Conservation (phyloP, 345 rosid species). For the Geranium brycei region DNA sequence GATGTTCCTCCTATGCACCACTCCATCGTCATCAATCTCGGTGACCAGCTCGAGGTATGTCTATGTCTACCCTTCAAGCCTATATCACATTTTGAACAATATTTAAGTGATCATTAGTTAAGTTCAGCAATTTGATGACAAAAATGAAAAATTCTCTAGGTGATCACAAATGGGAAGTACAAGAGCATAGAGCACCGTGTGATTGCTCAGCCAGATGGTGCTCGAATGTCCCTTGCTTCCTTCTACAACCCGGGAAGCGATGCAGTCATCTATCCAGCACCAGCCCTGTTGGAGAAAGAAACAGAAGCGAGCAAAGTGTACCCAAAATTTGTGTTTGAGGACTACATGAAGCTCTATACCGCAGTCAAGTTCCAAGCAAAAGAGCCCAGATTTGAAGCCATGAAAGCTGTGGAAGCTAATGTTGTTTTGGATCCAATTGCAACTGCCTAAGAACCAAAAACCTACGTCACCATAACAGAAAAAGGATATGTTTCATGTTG, state of each 20-base stretch:
- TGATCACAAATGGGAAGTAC: slow-evolving; percentile 85
- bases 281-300: slow-evolving; percentile 41
- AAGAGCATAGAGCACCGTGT: slow-evolving; percentile 89
- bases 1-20: slow-evolving; percentile 87
- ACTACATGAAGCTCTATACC: slow-evolving; percentile 78
- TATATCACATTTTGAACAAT: neutral
- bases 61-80: too few relatives aligned
- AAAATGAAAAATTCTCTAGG: slow-evolving; percentile 19
- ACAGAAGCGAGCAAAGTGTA: slow-evolving; percentile 25
- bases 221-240: slow-evolving; percentile 81
- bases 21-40: slow-evolving; percentile 80
- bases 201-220: slow-evolving; percentile 55
- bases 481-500: neutral
- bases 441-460: slow-evolving; percentile 15
- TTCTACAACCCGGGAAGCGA: slow-evolving; percentile 89
- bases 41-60: slow-evolving; percentile 82
- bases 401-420: slow-evolving; percentile 37
- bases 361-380: slow-evolving; percentile 70
- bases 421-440: slow-evolving; percentile 22
- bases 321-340: slow-evolving; percentile 75
- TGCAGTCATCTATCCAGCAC: slow-evolving; percentile 72
- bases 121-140: neutral
- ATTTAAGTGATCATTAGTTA: neutral
- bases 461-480: neutral
- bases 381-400: slow-evolving; percentile 85